Evolutionary conservation across 352 stramenopile genomes (phyloP).

Genomic region (Vaucheria bursata): DNA sequence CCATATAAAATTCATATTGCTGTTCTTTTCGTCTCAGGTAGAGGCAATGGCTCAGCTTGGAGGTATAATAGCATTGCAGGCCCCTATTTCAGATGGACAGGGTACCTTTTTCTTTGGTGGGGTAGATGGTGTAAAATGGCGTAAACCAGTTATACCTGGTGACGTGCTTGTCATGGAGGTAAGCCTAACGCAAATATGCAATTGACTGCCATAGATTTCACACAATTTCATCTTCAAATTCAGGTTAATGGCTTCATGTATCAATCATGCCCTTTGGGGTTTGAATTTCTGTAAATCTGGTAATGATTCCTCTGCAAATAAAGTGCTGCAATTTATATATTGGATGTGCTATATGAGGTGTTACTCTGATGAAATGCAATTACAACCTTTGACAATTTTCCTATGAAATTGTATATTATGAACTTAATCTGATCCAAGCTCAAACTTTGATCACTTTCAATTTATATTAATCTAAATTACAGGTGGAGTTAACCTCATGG

Average conservation of each 20-base stretch:
- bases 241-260: constrained; percentile 1
- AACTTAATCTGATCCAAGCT: no score
- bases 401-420: no score
- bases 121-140: constrained; percentile 70
- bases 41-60: constrained; percentile 74
- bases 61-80: constrained; percentile 65
- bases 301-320: no score
- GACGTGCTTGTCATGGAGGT: constrained; percentile 72
- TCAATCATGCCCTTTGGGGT: background rate
- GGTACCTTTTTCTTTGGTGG: constrained; percentile 74
- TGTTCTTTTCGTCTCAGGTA: no score
- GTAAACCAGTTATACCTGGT: constrained; percentile 69
- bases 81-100: constrained; percentile 57
- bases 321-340: background rate
- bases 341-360: no score
- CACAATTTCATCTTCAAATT: background rate
- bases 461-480: no score
- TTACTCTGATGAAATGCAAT: no score
- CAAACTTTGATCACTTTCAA: no score
- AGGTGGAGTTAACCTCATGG: constrained; percentile 68
- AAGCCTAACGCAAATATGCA: no score
- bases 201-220: background rate
- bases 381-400: no score
- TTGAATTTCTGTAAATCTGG: no score
- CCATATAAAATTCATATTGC: no score